Base-by-base conservation (phyloP, 2,329 filamentous ascomycete genomes). In the Ophidiomyces ophidiicola region DNA sequence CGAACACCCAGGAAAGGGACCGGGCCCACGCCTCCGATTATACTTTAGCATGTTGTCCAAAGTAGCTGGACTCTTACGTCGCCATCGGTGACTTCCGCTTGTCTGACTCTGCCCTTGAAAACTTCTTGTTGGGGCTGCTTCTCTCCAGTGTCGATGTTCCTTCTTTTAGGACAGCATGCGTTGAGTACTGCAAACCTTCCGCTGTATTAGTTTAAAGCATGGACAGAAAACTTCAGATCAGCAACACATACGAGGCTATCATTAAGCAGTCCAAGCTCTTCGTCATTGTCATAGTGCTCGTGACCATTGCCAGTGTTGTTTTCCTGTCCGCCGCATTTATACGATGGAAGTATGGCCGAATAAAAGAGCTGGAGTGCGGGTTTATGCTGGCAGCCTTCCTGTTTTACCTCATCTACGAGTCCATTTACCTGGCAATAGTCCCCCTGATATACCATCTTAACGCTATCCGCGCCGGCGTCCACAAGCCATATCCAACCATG, bases 261-360 rank as follows among this genome's bases (percentile, higher is more conserved):
- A 33, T 39, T 18, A 17, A 25, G 15, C 21, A 39, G 10, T 18
- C 30, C 7, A 28, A 33, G 20, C 37, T 39, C 19, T 6, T 39
- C 11, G 11, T n/a, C 4, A 28, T 26, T 8, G 17, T 39, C 7
- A 26, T 39, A 3, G 21, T 33, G 32, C 29, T 39, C 7, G 3
- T 33, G 3, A 26, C n/a, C 8, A 11, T 33, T 21, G 29, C 37
- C 5, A 26, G 21, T 2, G 4, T 33, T 14, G 15, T 21, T 7
- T 26, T 10, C 17, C 2, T 21, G 4, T 4, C 6, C 2, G 21
- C 29, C 17, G 5, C n/a, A 7, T 33, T 26, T 21, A 15, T 39
- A 33, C 37, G 37, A 33, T 39, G 37, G 37, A 39, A 39, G 21
- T 15, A 39, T 15, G 33, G 21, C 3, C 37, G 37, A 14, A 8